Evolutionary conservation across 2,329 filamentous ascomycete species (phyloP).

Genomic region (Aspergillus alliaceus): DNA sequence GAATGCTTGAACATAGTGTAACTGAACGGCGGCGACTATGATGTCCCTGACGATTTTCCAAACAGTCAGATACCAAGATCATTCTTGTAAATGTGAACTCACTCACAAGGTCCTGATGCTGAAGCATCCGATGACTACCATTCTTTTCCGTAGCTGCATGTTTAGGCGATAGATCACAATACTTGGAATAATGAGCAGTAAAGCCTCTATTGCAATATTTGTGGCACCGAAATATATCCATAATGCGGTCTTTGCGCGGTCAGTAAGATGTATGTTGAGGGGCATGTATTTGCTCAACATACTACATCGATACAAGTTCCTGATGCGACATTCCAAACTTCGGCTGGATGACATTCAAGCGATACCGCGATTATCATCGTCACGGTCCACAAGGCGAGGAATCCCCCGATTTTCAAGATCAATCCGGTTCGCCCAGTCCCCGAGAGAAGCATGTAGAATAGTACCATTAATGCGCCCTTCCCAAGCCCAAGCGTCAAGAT

Average conservation of each 20-base stretch:
- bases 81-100: no score
- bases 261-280: no score
- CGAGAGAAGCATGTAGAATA: constrained; percentile 1
- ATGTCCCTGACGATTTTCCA: not conserved
- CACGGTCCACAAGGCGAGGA: not conserved
- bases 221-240: not conserved
- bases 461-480: not conserved
- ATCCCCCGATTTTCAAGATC: not conserved
- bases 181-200: not conserved
- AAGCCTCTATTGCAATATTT: not conserved
- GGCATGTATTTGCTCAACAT: not conserved
- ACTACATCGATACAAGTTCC: not conserved
- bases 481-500: not conserved
- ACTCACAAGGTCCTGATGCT: not conserved
- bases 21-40: not conserved
- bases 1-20: not conserved
- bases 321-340: not conserved
- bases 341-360: not conserved
- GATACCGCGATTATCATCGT: not conserved
- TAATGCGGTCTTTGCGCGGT: no score
- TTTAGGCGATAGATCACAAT: not conserved
- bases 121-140: constrained; percentile 6
- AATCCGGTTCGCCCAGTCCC: not conserved
- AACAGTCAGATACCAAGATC: no score
- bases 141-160: not conserved